phyloP scores from a whole-genome alignment of 2,329 filamentous ascomycete genomes.

The Pezicula radicicola region DNA sequence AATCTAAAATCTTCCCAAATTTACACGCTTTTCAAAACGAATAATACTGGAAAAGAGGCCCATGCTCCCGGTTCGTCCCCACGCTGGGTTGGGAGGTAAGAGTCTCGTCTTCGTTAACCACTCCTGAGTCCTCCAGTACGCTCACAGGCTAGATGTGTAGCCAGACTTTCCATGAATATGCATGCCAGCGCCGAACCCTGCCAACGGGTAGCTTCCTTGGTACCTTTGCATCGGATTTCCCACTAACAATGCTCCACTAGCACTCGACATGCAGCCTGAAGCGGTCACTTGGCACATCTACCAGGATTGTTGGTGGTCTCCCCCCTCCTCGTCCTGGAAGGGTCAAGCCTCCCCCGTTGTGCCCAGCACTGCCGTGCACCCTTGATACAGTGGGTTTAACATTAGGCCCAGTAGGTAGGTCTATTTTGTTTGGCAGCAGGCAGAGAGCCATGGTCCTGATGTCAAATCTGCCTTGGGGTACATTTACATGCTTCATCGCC shows the following conservation, averaged over 20 bases:
- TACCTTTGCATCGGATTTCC: conserved; percentile 11
- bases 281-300: conserved; percentile 7
- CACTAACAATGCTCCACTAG: conserved; percentile 2
- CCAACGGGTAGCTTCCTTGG: background rate
- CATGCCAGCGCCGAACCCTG: background rate
- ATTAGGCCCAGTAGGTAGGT: conserved; percentile 8
- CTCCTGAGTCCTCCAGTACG: no score
- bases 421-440: conserved; percentile 8
- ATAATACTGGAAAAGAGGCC: no score
- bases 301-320: conserved; percentile 1
- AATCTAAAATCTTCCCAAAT: no score
- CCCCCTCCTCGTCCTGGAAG: background rate
- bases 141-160: no score
- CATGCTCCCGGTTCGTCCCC: no score
- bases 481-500: conserved; percentile 1
- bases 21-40: no score
- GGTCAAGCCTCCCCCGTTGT: conserved; percentile 2
- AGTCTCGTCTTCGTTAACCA: no score
- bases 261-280: conserved; percentile 4
- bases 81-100: no score
- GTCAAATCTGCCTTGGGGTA: conserved; percentile 13
- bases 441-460: background rate
- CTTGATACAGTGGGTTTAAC: conserved; percentile 7
- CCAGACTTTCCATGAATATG: background rate
- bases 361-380: conserved; percentile 12